Evolutionary conservation across 1,284 basidiomycete genomes (phyloP), one percentile per base, ranked within the genome.

Genomic region (Apiotrichum sp.): DNA sequence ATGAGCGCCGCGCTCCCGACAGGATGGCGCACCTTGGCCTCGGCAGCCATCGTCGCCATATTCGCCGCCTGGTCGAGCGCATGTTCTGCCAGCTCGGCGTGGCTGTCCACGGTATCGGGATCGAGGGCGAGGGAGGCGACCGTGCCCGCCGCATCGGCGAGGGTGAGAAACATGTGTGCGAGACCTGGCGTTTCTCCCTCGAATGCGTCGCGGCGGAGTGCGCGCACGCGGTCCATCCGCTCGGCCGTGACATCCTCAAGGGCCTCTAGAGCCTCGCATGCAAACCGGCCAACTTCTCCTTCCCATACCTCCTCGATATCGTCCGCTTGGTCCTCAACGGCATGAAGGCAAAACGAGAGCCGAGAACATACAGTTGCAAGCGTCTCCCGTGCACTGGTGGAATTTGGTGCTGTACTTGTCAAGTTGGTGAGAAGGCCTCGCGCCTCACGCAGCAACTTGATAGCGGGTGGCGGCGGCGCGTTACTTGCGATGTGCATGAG

Each of bases 51-150:
- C 1, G 69, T 69, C 1, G 72, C 70, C 73, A 74, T 73, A 57
- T 74, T 72, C 36, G 69, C 70, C 10, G 74, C 73, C 56, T 74
- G 73, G 50, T 75, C 73, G 8, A 75, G 63, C 11, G 73, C 73
- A 43, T 72, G 69, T 50, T 73, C 73, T 40, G 71, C 67, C 1
- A 75, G 62, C 54, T 72, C 73, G 54, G 70, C 57, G 48, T 73
- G 68, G 8, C 60, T 48, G 41, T 55, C 53, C 16, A 71, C 71
- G 2, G 62, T 60, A n/a, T 57, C 54, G 31, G 66, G 42, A 43
- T 71, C 70, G n/a, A 44, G 49, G 13, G 68, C 64, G 34, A 68
- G 62, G 5, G 62, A 53, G 1, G 67, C 66, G 29, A 71, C 70
- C 32, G 58, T 59, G 42, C 69, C 61, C 2, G 70, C 71, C 1